These are phyloP conservation scores for Kluyveromyces starmeri DNA, from an alignment of 805 yeast species.

Conservation along the genomic window DNA sequence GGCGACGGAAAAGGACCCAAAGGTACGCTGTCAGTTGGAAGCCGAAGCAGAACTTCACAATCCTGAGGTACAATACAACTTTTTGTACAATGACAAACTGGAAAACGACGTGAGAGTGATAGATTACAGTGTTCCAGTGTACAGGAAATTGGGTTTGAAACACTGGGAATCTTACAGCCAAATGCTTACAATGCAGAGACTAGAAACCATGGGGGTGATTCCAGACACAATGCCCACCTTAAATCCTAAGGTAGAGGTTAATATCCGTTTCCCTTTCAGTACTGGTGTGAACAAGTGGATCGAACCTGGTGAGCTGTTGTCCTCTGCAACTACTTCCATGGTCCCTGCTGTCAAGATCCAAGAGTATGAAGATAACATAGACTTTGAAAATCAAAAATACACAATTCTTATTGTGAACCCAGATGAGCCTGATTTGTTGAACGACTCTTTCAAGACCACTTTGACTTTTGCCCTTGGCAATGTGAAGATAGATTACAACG, in stretches of 20 bases:
- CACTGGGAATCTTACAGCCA: slow-evolving; percentile 66
- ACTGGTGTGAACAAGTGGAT: slow-evolving; percentile 57
- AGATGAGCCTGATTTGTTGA: slow-evolving; percentile 71
- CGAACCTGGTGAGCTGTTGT: slow-evolving; percentile 68
- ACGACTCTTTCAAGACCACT: slow-evolving; percentile 60
- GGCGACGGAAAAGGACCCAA: slow-evolving; percentile 15
- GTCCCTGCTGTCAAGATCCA: slow-evolving; percentile 74
- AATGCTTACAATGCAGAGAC: slow-evolving; percentile 83
- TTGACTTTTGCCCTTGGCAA: slow-evolving; percentile 73
- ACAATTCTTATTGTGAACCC: slow-evolving; percentile 82
- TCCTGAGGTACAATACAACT: slow-evolving; percentile 78
- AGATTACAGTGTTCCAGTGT: slow-evolving; percentile 73
- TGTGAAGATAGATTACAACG: slow-evolving; percentile 46
- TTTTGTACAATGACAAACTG: slow-evolving; percentile 34
- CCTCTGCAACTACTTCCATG: slow-evolving; percentile 61
- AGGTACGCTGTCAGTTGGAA: slow-evolving; percentile 28
- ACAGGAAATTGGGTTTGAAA: slow-evolving; percentile 54
- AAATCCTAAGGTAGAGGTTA: slow-evolving; percentile 69
- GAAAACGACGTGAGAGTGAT: slow-evolving; percentile 36
- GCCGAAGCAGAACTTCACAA: slow-evolving; percentile 62
- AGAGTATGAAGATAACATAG: slow-evolving; percentile 46
- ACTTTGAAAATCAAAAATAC: slow-evolving; percentile 43
- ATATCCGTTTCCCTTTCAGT: slow-evolving; percentile 65
- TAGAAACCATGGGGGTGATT: slow-evolving; percentile 74
- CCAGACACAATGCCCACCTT: slow-evolving; percentile 93